These are phyloP conservation scores for Paecilomyces sp. DNA, from an alignment of 2,329 filamentous ascomycete genomes.

Conservation along the genomic window DNA sequence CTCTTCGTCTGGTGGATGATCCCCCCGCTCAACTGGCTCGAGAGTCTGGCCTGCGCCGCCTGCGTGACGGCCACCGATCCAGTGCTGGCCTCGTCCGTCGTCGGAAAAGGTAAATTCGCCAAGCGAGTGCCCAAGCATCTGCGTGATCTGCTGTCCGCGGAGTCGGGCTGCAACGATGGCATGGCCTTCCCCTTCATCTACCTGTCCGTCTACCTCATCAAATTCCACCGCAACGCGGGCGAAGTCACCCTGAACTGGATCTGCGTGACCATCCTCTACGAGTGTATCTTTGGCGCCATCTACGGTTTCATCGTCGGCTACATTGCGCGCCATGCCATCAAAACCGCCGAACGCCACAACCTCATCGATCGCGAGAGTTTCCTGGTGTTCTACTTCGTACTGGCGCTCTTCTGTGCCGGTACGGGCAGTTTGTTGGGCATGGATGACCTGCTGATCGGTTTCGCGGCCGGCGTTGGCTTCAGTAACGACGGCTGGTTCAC, in stretches of 20 bases:
- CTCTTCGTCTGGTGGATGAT: constrained; percentile 93
- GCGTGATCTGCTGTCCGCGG: constrained; percentile 86
- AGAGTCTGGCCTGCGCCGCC: constrained; percentile 77
- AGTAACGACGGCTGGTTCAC: constrained; percentile 99
- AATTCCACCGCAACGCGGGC: constrained; percentile 62
- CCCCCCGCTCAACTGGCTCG: constrained; percentile 72
- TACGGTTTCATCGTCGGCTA: constrained; percentile 87
- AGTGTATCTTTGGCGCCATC: constrained; percentile 86
- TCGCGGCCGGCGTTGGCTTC: constrained; percentile 94
- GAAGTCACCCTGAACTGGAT: constrained; percentile 80
- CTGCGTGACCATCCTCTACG: constrained; percentile 83
- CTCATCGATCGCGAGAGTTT: constrained; percentile 95
- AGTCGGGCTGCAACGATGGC: constrained; percentile 98
- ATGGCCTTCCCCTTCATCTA: constrained; percentile 99
- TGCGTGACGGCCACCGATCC: constrained; percentile 97
- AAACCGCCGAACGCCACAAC: constrained; percentile 73
- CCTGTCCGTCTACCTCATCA: constrained; percentile 80
- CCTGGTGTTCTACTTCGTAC: constrained; percentile 95
- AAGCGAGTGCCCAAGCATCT: constrained; percentile 97
- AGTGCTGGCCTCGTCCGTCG: constrained; percentile 92
- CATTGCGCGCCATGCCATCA: constrained; percentile 82
- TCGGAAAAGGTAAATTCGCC: constrained; percentile 97
- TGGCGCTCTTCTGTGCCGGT: constrained; percentile 91
- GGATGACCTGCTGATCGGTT: constrained; percentile 90
- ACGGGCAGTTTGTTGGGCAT: constrained; percentile 85